phyloP scores from a whole-genome alignment of 495 filamentous ascomycete genomes.

The Neurospora intermedia region DNA sequence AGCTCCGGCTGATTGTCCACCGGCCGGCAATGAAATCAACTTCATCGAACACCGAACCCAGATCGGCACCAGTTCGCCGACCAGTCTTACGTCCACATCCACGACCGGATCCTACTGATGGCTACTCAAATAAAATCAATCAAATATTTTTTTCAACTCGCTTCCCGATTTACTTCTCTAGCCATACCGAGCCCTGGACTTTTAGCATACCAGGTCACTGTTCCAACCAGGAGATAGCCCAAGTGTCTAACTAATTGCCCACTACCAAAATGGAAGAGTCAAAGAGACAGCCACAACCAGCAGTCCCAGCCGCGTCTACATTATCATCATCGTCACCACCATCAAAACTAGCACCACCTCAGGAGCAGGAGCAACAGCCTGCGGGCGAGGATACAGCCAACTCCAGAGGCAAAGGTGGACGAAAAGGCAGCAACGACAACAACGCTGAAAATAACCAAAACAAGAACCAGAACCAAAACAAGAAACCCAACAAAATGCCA shows the following conservation, averaged over 20 bases:
- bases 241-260: background rate
- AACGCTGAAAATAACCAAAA: background rate
- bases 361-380: background rate
- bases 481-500: slow-evolving; percentile 5
- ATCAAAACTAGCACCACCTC: background rate
- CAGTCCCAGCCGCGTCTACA: background rate
- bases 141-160: background rate
- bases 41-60: background rate
- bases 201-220: background rate
- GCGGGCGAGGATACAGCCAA: background rate
- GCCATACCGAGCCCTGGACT: background rate
- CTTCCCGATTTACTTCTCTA: background rate
- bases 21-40: background rate
- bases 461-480: background rate
- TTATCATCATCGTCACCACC: background rate
- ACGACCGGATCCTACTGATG: background rate
- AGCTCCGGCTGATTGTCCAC: background rate
- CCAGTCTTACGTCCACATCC: background rate
- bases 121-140: background rate
- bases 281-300: background rate
- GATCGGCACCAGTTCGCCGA: background rate
- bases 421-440: background rate
- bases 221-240: background rate
- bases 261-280: background rate
- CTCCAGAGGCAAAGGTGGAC: background rate